Evolutionary conservation across 2,329 filamentous ascomycete species (phyloP), one percentile per base, ranked within the genome.

Genomic region (Huntiella moniliformis): DNA sequence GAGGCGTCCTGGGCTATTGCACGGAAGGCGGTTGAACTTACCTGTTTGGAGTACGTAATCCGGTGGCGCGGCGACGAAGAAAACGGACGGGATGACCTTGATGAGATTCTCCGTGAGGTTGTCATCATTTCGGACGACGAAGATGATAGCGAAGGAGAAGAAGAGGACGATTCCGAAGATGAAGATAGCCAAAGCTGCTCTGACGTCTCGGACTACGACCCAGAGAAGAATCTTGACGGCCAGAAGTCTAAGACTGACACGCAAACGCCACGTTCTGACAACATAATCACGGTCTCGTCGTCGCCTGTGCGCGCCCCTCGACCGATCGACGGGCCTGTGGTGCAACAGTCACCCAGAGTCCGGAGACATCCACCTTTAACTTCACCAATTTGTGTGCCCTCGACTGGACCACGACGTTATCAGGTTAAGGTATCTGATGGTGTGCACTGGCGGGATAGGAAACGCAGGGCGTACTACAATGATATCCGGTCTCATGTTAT

Each of bases 41-140:
- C 74, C 11, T 79, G 76, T 51, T 62, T 79, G 39, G 75, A 79
- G 52, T 64, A 74, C 45, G 70, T 80, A 57, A 70, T 79, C 64
- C 79, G 79, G 70, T 80, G 76, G 76, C 74, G 76, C 62, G 76
- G 76, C 46, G 76, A 80, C 53, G 76, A 80, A 57, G 76, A 80
- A 56, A 79, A 70, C 13, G 76, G 76, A 18, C 71, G 75, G 42
- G 75, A 80, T 53, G 73, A 79, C 56, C 65, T 79, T 12, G 75
- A 79, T 49, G 74, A 79, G 55, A 77, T 79, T 48, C 62, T 79
- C 32, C 67, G 73, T 43, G 76, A 80, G 57, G 73, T 79, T 8
- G 72, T 79, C 45, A 70, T 79, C 54, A 77, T 80, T 38, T 74
- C 73, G n/a, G 72, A 75, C 53, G 67, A 67, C 4, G 71, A 74